These are phyloP conservation scores for Paramecium pentaurelia DNA, from an alignment of 73 alveolate genomes.

Conservation along the genomic window DNA sequence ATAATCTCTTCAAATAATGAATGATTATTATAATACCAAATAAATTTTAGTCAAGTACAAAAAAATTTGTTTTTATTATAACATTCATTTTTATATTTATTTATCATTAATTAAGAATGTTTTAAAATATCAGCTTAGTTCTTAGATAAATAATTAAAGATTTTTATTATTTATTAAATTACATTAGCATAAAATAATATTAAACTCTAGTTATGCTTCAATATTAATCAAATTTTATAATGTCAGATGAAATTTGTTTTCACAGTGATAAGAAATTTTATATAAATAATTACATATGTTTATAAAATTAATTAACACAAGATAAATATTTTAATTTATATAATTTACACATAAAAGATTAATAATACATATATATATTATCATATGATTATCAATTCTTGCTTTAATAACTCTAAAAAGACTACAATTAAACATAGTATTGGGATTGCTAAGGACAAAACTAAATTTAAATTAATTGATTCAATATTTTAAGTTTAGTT, in stretches of 20 bases:
- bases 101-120: too few relatives aligned
- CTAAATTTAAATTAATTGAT: neutral
- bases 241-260: neutral
- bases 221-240: neutral
- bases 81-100: too few relatives aligned
- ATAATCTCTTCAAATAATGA: neutral
- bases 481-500: neutral
- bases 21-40: neutral
- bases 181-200: too few relatives aligned
- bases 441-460: neutral
- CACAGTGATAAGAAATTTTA: neutral
- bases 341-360: neutral
- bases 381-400: neutral
- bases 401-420: neutral
- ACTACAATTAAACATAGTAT: neutral
- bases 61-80: too few relatives aligned
- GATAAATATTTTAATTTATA: neutral
- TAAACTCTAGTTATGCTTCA: neutral
- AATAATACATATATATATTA: neutral
- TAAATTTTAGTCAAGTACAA: too few relatives aligned
- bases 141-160: too few relatives aligned
- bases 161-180: too few relatives aligned
- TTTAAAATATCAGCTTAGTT: too few relatives aligned
- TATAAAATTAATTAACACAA: neutral
- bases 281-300: neutral